Percentiles rank a stretch among this genome's conserved stretches.
These are phyloP conservation scores for Talaromyces piceae DNA, from an alignment of 2,329 filamentous ascomycete genomes.

Conservation along the genomic window DNA sequence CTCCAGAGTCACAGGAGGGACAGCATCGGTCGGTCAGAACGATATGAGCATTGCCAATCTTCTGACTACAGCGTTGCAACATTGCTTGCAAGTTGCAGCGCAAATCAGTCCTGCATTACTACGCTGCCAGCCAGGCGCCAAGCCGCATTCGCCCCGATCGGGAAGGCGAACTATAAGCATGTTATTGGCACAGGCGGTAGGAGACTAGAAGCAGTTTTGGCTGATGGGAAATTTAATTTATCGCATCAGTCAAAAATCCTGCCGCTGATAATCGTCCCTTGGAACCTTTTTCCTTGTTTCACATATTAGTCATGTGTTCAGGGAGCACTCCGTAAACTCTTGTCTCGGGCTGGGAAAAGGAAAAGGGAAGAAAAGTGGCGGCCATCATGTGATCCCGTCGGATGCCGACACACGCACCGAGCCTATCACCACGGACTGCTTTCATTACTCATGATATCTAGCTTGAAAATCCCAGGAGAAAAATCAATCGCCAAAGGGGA, in stretches of 20 bases:
- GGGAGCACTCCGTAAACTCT: no score
- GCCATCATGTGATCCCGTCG: not conserved
- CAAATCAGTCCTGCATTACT: conserved; percentile 1
- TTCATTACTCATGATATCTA: no score
- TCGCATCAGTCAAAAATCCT: no score
- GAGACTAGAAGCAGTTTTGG: no score
- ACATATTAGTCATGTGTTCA: not conserved
- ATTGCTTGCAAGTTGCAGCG: not conserved
- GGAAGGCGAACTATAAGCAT: not conserved
- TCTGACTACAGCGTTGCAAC: not conserved
- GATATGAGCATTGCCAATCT: no score
- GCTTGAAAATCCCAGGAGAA: no score
- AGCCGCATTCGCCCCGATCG: not conserved
- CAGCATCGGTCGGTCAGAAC: no score
- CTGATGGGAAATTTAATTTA: no score
- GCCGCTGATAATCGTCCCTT: no score
- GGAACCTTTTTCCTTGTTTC: not conserved
- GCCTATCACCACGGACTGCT: not conserved
- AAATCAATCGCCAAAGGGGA: no score
- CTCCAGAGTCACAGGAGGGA: no score
- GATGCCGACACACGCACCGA: not conserved
- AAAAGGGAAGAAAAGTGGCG: not conserved
- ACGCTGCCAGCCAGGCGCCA: not conserved
- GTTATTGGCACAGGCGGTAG: no score
- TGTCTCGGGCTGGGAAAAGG: not conserved